phyloP scores from a whole-genome alignment of 495 filamentous ascomycete species.

The Thozetella sp. region DNA sequence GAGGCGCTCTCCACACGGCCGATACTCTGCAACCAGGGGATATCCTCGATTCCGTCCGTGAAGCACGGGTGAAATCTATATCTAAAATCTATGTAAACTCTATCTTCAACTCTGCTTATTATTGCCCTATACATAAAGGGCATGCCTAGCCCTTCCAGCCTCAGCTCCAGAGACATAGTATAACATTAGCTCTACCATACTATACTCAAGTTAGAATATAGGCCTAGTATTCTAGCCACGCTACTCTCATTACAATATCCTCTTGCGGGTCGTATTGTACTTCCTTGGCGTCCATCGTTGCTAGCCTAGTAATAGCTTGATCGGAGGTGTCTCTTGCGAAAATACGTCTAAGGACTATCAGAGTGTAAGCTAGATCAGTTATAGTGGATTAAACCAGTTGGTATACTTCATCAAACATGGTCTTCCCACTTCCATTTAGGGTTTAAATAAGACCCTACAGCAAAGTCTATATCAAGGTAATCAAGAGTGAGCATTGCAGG shows the following conservation, averaged over 20 bases:
- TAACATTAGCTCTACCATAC: not conserved
- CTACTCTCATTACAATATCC: not conserved
- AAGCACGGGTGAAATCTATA: not conserved
- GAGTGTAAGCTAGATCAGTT: not conserved
- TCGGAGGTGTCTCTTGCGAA: not conserved
- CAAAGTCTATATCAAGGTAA: not conserved
- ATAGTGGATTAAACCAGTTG: not conserved
- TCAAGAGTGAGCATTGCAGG: not conserved
- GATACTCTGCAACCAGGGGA: not conserved
- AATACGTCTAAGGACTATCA: not conserved
- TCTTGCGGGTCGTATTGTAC: not conserved
- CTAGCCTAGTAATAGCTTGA: not conserved
- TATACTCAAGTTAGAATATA: not conserved
- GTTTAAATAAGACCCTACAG: not conserved
- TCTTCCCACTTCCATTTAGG: not conserved
- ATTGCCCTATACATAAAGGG: not conserved
- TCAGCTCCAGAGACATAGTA: not conserved
- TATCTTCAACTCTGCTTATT: not conserved
- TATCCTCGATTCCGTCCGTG: not conserved
- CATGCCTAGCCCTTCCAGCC: not conserved
- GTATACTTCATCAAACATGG: not conserved
- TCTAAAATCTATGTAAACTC: not conserved
- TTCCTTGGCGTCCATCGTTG: not conserved
- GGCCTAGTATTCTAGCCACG: not conserved
- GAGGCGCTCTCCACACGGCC: not conserved